Percentiles rank a stretch among this genome's conserved stretches.
phyloP scores from a whole-genome alignment of 495 filamentous ascomycete genomes.

The Achaetomiella virescens region DNA sequence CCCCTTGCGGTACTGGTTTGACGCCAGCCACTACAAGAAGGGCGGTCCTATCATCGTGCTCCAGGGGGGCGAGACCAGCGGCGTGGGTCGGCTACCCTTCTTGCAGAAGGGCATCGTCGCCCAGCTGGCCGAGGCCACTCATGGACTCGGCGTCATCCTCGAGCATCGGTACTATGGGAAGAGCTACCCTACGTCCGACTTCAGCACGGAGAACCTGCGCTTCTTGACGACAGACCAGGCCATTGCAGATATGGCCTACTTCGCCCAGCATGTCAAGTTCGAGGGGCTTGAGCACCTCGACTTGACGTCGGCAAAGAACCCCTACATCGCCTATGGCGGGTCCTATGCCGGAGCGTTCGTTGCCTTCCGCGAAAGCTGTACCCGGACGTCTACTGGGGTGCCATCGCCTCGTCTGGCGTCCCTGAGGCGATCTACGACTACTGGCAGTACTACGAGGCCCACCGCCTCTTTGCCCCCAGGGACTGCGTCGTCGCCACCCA shows the following conservation, averaged over 20 bases:
- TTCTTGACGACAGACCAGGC: constrained; percentile 74
- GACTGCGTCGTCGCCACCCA: constrained; percentile 52
- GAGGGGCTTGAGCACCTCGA: constrained; percentile 55
- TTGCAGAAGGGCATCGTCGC: constrained; percentile 64
- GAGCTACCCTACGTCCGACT: constrained; percentile 52
- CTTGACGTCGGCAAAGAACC: constrained; percentile 49
- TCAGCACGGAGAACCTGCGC: constrained; percentile 59
- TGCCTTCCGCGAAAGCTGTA: constrained; percentile 61
- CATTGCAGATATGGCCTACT: constrained; percentile 65
- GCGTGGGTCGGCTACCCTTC: constrained; percentile 50
- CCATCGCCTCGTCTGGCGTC: constrained; percentile 66
- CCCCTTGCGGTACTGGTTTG: constrained; percentile 67
- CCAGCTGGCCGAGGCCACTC: constrained; percentile 54
- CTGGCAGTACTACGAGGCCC: constrained; percentile 65
- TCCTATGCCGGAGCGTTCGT: constrained; percentile 69
- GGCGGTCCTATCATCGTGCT: constrained; percentile 72
- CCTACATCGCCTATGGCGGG: constrained; percentile 68
- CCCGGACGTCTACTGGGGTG: constrained; percentile 61
- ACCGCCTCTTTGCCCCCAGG: constrained; percentile 45
- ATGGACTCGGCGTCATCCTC: constrained; percentile 66
- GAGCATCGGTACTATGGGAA: constrained; percentile 71
- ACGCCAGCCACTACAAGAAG: constrained; percentile 55
- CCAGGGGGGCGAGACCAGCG: constrained; percentile 57
- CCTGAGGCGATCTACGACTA: constrained; percentile 65
- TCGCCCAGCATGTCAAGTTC: constrained; percentile 61